A percentile compares a stretch with the other conserved stretches of the same genome.
Conservation (phyloP, 805 yeast genomes). For the Metschnikowia chrysomelidarum region DNA sequence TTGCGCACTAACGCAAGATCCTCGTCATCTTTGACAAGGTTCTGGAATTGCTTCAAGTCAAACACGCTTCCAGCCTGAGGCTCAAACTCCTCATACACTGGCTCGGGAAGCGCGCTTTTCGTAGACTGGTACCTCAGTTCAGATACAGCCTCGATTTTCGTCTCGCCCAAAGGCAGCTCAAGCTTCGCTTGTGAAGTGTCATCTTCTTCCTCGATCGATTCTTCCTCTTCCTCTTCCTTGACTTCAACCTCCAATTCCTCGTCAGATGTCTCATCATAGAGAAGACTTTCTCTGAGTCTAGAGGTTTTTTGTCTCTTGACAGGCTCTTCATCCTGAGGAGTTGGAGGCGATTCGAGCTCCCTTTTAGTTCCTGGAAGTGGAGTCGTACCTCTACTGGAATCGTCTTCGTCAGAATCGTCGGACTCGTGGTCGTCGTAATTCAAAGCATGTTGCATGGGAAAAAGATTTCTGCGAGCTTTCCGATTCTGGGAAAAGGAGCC, state of each 20-base stretch:
- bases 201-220: conserved; percentile 21
- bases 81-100: conserved; percentile 52
- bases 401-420: conserved; percentile 34
- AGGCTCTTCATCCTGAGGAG: conserved; percentile 18
- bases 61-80: conserved; percentile 23
- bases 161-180: conserved; percentile 23
- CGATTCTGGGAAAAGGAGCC: conserved; percentile 25
- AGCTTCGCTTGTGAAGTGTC: conserved; percentile 8
- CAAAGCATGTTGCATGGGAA: conserved; percentile 56
- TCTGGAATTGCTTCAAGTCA: conserved; percentile 51
- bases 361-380: conserved; percentile 32
- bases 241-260: conserved; percentile 26
- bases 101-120: conserved; percentile 42
- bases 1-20: conserved; percentile 57
- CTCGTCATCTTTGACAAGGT: conserved; percentile 67
- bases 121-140: conserved; percentile 51
- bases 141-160: conserved; percentile 18
- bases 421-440: conserved; percentile 42
- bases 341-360: conserved; percentile 26
- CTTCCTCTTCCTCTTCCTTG: conserved; percentile 19
- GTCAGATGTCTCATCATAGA: conserved; percentile 34
- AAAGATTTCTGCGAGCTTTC: conserved; percentile 26
- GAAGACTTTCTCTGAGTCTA: conserved; percentile 24
- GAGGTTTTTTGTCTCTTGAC: conserved; percentile 28
- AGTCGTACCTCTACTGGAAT: conserved; percentile 36